These are phyloP conservation scores for Penicillium ucsense DNA, from an alignment of 495 filamentous ascomycete species.

Conservation along the genomic window DNA sequence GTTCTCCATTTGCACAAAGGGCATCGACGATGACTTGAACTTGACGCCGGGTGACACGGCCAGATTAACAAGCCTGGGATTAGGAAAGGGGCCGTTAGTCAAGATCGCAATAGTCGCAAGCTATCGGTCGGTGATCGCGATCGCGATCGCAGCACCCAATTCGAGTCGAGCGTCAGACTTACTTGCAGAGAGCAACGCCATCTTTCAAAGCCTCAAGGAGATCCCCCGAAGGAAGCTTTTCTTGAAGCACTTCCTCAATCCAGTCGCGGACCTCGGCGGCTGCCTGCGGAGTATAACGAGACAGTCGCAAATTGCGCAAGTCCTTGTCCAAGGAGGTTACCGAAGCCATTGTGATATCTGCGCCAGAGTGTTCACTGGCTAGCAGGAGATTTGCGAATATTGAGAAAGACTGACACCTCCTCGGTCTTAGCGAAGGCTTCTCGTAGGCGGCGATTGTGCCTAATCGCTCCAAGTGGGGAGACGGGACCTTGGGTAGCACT, in stretches of 20 bases:
- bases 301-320: slow-evolving; percentile 83
- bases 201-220: slow-evolving; percentile 80
- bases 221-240: slow-evolving; percentile 60
- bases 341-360: slow-evolving; percentile 62
- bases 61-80: slow-evolving; percentile 68
- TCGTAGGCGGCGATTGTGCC: slow-evolving; percentile 7
- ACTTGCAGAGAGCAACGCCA: slow-evolving; percentile 89
- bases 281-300: slow-evolving; percentile 88
- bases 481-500: slow-evolving; percentile 17
- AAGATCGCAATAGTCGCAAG: background rate
- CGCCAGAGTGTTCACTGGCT: background rate
- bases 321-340: slow-evolving; percentile 92
- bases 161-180: slow-evolving; percentile 15
- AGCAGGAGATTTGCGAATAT: too few species aligned
- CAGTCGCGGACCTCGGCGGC: slow-evolving; percentile 77
- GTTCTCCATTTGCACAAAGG: slow-evolving; percentile 99
- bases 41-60: slow-evolving; percentile 67
- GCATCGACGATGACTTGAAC: slow-evolving; percentile 80
- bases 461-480: slow-evolving; percentile 9
- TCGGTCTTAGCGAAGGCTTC: too few species aligned
- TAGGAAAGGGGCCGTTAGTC: slow-evolving; percentile 8
- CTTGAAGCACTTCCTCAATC: slow-evolving; percentile 77
- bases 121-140: background rate
- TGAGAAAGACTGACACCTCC: too few species aligned
- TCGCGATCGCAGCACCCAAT: too few species aligned